A percentile compares a stretch with the other conserved stretches of the same genome.
Conservation (phyloP, 768 basidiomycete genomes). For the Cyclocybe cylindracea region DNA sequence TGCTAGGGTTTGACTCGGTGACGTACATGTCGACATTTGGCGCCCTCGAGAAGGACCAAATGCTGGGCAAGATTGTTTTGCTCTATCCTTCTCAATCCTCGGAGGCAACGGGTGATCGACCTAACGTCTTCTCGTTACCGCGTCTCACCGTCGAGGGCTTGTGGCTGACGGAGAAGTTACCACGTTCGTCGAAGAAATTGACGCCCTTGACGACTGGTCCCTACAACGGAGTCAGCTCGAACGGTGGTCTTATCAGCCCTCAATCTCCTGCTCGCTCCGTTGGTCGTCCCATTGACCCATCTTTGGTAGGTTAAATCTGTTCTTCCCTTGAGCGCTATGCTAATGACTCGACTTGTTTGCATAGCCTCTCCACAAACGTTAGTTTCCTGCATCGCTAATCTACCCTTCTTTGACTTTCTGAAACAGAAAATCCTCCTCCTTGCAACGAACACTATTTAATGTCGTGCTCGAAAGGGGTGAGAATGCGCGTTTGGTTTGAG, state of each 20-base stretch:
- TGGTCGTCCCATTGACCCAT: constrained; percentile 59
- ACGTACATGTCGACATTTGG: constrained; percentile 59
- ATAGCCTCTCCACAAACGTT: constrained; percentile 80
- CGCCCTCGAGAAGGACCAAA: constrained; percentile 57
- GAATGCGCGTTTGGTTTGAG: constrained; percentile 15
- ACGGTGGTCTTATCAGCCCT: constrained; percentile 67
- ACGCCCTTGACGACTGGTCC: constrained; percentile 48
- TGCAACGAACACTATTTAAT: constrained; percentile 87
- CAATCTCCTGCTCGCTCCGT: constrained; percentile 54
- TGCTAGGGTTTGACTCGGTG: constrained; percentile 55
- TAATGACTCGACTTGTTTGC: constrained; percentile 9
- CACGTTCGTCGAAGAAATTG: constrained; percentile 37
- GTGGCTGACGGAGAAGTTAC: constrained; percentile 43
- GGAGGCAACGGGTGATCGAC: constrained; percentile 30
- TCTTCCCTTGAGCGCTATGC: background rate
- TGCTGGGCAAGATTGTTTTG: constrained; percentile 66
- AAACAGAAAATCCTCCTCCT: constrained; percentile 75
- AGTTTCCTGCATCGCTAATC: constrained; percentile 23
- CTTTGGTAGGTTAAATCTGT: constrained; percentile 45
- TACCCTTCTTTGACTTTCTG: constrained; percentile 5
- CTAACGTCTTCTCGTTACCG: constrained; percentile 51
- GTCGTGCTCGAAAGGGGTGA: constrained; percentile 77
- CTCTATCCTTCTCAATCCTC: constrained; percentile 50
- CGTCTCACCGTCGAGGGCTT: constrained; percentile 53
- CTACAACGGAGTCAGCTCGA: constrained; percentile 45